phyloP scores from a whole-genome alignment of 352 stramenopile genomes.

The Globisporangium cystogenes region DNA sequence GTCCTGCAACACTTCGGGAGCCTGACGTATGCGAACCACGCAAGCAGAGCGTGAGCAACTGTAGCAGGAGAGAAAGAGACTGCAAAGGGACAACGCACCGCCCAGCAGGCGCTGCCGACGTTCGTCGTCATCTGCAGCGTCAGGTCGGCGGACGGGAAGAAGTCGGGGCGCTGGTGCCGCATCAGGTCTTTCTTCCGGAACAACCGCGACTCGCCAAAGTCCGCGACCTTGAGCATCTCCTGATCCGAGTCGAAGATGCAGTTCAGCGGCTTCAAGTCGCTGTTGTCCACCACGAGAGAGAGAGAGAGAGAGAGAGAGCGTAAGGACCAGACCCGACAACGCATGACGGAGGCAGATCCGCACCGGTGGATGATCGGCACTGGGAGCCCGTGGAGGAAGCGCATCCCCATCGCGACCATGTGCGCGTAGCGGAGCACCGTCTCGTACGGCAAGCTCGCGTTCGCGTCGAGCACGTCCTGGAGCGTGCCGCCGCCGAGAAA shows the following conservation, averaged over 20 bases:
- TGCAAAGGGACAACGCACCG: constrained; percentile 18
- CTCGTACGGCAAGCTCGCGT: constrained; percentile 45
- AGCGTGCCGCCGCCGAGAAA: constrained; percentile 78
- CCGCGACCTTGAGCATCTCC: constrained; percentile 74
- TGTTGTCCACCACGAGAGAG: constrained; percentile 4
- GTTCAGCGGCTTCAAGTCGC: constrained; percentile 75
- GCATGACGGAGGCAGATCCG: not conserved
- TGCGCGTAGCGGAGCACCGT: constrained; percentile 64
- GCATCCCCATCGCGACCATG: constrained; percentile 81
- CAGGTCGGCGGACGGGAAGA: constrained; percentile 56
- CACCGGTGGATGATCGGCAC: constrained; percentile 76
- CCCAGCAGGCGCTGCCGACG: constrained; percentile 78
- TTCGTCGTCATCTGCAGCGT: constrained; percentile 81
- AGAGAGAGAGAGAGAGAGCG: not conserved
- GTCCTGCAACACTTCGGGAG: constrained; percentile 67
- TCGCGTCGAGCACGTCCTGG: constrained; percentile 63
- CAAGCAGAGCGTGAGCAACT: not conserved
- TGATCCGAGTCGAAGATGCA: constrained; percentile 77
- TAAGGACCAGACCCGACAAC: too few species aligned
- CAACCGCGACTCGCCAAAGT: constrained; percentile 73
- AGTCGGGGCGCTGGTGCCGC: constrained; percentile 31
- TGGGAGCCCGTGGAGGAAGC: constrained; percentile 63
- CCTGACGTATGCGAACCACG: constrained; percentile 14
- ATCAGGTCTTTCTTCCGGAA: constrained; percentile 60
- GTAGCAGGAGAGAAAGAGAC: not conserved